Base-by-base conservation (phyloP, 2,329 filamentous ascomycete genomes). In the Trichoderma arundinaceum region DNA sequence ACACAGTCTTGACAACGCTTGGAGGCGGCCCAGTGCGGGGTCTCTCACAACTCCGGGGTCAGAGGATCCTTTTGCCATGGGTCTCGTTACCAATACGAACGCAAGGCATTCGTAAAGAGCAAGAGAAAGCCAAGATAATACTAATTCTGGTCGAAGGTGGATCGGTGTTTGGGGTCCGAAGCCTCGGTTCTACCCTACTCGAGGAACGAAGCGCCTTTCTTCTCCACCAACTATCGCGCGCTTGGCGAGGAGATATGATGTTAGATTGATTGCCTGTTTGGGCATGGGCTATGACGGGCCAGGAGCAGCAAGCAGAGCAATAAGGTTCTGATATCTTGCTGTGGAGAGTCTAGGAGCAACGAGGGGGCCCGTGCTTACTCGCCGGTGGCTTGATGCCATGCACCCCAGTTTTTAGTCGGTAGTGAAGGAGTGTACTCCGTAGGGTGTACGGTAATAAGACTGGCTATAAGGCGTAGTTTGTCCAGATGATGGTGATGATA, bases 231-330 rank as follows among this genome's bases (percentile, higher is more conserved):
- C 28, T 35, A 46, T 54, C 39, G 59, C 48, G 48, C 28, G 22
- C 32, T 44, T 54, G 39, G 15, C 41, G 49, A 46, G 49, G 28
- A 54, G 59, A 53, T 46, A 43, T n/a, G 39, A 22, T 22, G n/a
- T 13, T 65, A 65, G 63, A 51, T 65, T 65, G 56, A 28, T 54
- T 65, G 54, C 63, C 63, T 46, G 39, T 60, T 65, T 46, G 12
- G 54, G 63, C 32, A 65, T 63, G 52, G 52, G 10, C 38, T 22
- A 51, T 19, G n/a, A 35, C 13, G 22, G 48, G 49, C n/a, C n/a
- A n/a, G n/a, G n/a, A 39, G n/a, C 32, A 53, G 56, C 28, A n/a
- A 15, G 54, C 41, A 43, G 9, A n/a, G 19, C 57, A 49, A 44
- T 22, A 53, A 54, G 28, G 49, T 54, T 54, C 57, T 39, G 44